phyloP scores from a whole-genome alignment of 345 rosid genomes.

The Euphorbia lathyris region DNA sequence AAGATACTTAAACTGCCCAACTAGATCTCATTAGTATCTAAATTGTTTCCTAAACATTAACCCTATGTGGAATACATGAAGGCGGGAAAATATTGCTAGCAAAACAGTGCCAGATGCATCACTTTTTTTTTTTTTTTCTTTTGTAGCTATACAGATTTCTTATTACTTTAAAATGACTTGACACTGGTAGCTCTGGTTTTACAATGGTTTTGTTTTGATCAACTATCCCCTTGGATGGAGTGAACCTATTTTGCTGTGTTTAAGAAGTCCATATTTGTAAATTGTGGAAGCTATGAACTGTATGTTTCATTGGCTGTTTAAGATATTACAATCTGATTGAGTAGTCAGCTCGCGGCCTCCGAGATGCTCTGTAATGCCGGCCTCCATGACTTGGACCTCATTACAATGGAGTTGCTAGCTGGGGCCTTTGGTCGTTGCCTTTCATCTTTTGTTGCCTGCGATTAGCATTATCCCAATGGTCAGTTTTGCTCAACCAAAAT shows the following conservation, averaged over 20 bases:
- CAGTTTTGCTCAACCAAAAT: no score
- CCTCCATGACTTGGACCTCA: slow-evolving; percentile 71
- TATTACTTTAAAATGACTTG: slow-evolving; percentile 22
- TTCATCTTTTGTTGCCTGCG: slow-evolving; percentile 50
- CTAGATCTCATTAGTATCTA: background rate
- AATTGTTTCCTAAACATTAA: background rate
- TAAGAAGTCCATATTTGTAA: slow-evolving; percentile 7
- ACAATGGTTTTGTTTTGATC: slow-evolving; percentile 7
- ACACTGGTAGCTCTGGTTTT: slow-evolving; percentile 16
- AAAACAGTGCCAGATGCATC: slow-evolving; percentile 24
- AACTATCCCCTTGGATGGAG: slow-evolving; percentile 18
- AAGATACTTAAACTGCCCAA: background rate
- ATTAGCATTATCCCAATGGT: background rate
- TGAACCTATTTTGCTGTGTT: slow-evolving; percentile 10
- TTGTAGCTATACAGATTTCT: slow-evolving; percentile 44
- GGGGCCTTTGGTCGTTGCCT: slow-evolving; percentile 45
- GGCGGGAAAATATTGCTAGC: slow-evolving; percentile 8
- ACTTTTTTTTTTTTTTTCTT: slow-evolving; percentile 12
- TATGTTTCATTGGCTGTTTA: background rate
- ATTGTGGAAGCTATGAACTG: slow-evolving; percentile 21
- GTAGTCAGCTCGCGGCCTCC: slow-evolving; percentile 54
- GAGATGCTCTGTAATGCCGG: slow-evolving; percentile 86
- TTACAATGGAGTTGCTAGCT: slow-evolving; percentile 37
- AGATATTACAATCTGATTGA: background rate
- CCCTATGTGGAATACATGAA: background rate